Percentiles rank a stretch among this genome's conserved stretches.
Conservation (phyloP, 108 stramenopile species). For the Skeletonema potamos region DNA sequence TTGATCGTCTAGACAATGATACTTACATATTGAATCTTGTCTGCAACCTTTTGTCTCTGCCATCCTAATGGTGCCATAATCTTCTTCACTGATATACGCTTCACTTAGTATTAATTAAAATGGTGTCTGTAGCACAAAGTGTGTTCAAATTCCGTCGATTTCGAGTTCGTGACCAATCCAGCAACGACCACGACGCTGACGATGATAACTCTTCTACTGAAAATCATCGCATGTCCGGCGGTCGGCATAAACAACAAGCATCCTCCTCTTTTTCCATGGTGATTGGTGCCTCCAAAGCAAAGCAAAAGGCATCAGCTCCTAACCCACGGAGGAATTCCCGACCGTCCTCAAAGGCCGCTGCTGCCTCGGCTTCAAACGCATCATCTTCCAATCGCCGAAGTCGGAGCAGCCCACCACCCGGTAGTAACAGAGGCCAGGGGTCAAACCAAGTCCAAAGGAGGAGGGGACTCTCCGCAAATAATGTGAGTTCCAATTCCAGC, state of each 20-base stretch:
- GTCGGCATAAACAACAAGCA: background rate
- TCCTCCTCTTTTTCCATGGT: background rate
- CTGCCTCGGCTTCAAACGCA: background rate
- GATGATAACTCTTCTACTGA: background rate
- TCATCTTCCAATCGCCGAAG: background rate
- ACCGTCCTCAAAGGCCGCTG: background rate
- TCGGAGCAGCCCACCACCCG: background rate
- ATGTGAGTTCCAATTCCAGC: background rate
- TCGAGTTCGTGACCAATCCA: background rate
- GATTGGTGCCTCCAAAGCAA: background rate
- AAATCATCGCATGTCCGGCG: background rate
- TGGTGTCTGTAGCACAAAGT: background rate
- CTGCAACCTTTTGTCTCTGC: too few relatives aligned
- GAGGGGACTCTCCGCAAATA: background rate
- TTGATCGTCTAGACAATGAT: too few relatives aligned
- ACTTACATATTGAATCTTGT: too few relatives aligned
- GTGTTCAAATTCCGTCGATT: background rate
- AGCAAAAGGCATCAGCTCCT: background rate
- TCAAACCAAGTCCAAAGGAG: background rate
- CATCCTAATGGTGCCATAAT: background rate
- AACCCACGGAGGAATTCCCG: background rate
- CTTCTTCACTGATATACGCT: background rate
- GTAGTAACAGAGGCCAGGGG: background rate
- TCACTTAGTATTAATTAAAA: background rate
- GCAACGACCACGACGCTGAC: too few relatives aligned